phyloP scores from a whole-genome alignment of 352 stramenopile species.

The Globisporangium camurandrum region DNA sequence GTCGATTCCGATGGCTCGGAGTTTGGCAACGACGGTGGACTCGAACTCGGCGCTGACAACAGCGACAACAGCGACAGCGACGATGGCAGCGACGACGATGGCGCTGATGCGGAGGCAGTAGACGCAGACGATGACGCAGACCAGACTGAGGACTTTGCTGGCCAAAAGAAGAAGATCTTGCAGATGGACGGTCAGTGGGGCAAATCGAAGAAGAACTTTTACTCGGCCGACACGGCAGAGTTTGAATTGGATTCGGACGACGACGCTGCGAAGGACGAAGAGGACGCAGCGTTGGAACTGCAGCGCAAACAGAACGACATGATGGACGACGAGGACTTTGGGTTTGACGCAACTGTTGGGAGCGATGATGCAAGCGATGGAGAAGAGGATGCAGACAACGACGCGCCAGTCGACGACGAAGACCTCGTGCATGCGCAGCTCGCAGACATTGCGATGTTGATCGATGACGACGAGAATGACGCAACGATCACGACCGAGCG shows the following conservation, averaged over 20 bases:
- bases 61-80: slow-evolving; percentile 25
- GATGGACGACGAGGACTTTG: slow-evolving; percentile 86
- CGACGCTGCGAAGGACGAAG: slow-evolving; percentile 74
- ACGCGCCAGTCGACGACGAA: slow-evolving; percentile 41
- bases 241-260: slow-evolving; percentile 78
- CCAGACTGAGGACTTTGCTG: slow-evolving; percentile 44
- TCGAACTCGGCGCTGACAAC: slow-evolving; percentile 47
- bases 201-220: slow-evolving; percentile 83
- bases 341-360: slow-evolving; percentile 31
- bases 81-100: slow-evolving; percentile 30
- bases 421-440: slow-evolving; percentile 61
- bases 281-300: slow-evolving; percentile 74
- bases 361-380: slow-evolving; percentile 30
- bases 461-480: slow-evolving; percentile 35
- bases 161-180: slow-evolving; percentile 59
- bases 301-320: slow-evolving; percentile 78
- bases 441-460: slow-evolving; percentile 63
- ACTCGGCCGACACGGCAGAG: slow-evolving; percentile 79
- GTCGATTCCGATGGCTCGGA: slow-evolving; percentile 54
- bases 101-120: slow-evolving; percentile 15
- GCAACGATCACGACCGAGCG: slow-evolving; percentile 69
- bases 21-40: slow-evolving; percentile 47
- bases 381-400: slow-evolving; percentile 17
- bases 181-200: slow-evolving; percentile 83
- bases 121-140: slow-evolving; percentile 39